Conservation (phyloP, 192 early-diverging fungal species). For the Gryganskiella cystojenkinii region DNA sequence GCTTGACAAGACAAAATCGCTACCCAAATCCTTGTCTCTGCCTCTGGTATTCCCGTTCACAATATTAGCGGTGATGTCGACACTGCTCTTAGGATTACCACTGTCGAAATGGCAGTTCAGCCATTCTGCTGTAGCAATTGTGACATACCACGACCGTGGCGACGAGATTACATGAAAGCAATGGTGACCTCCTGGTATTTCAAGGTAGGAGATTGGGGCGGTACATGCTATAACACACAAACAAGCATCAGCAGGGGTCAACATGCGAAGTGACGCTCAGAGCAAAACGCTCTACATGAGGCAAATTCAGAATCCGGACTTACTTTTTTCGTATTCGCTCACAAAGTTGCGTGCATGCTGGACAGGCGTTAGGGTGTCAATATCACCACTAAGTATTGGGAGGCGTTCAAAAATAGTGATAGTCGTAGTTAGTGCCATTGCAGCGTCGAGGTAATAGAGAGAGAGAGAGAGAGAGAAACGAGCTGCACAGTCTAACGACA, state of each 20-base stretch:
- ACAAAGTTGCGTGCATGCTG: conserved; percentile 45
- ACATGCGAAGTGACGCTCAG: neutral
- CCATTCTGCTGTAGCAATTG: conserved; percentile 49
- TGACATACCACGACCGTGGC: conserved; percentile 50
- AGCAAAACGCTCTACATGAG: neutral
- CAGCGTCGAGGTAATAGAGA: too few species aligned
- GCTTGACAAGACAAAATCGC: too few species aligned
- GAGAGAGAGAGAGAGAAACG: neutral
- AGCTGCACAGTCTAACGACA: neutral
- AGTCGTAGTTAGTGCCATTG: too few species aligned
- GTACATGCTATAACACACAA: conserved; percentile 3
- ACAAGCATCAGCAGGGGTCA: neutral
- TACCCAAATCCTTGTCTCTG: neutral
- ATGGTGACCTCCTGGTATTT: conserved; percentile 53
- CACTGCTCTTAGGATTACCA: too few species aligned
- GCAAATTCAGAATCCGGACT: neutral
- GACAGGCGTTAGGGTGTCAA: conserved; percentile 50
- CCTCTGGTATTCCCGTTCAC: neutral
- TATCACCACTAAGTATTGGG: conserved; percentile 38
- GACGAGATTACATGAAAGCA: conserved; percentile 55
- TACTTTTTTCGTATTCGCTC: conserved; percentile 43
- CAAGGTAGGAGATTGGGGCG: conserved; percentile 28
- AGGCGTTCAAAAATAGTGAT: neutral
- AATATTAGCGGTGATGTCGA: too few species aligned
- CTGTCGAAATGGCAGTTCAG: conserved; percentile 39